Evolutionary conservation across 768 basidiomycete genomes (phyloP).

Genomic region (Termitomyces sp.): DNA sequence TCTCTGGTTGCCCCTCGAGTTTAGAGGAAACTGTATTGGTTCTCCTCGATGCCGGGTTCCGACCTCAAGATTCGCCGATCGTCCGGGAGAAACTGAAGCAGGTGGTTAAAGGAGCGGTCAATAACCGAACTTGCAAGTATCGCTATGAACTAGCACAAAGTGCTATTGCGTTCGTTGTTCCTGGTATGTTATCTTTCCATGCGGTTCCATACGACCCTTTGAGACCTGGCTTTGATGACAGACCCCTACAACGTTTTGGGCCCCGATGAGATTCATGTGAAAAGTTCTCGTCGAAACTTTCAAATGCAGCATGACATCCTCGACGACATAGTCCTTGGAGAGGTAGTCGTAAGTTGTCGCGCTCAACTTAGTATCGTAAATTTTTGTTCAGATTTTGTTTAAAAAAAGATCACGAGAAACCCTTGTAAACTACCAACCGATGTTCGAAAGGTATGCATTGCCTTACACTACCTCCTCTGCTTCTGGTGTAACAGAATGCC

Average conservation of each 20-base stretch:
- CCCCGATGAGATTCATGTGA: conserved; percentile 54
- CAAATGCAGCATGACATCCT: conserved; percentile 33
- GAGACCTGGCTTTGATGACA: conserved; percentile 18
- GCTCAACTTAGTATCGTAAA: background rate
- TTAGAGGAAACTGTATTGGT: conserved; percentile 60
- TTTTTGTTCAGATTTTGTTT: too few relatives aligned
- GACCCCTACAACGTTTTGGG: conserved; percentile 49
- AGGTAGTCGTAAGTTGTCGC: conserved; percentile 42
- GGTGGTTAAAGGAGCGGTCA: conserved; percentile 40
- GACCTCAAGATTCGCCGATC: conserved; percentile 40
- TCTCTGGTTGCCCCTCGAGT: conserved; percentile 56
- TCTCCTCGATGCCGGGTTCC: conserved; percentile 57
- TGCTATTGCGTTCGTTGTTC: conserved; percentile 56
- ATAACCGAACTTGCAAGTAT: conserved; percentile 35
- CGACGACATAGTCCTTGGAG: conserved; percentile 48
- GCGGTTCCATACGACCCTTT: background rate
- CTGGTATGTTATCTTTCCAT: conserved; percentile 39
- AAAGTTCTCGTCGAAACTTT: conserved; percentile 41
- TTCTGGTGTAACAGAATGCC: background rate
- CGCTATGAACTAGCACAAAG: conserved; percentile 53
- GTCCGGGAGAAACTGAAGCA: conserved; percentile 50
- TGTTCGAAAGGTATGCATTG: conserved; percentile 46
- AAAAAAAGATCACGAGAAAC: conserved; percentile 48
- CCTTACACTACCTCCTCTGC: background rate
- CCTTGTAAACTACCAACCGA: conserved; percentile 73